Percentiles rank a stretch among this genome's conserved stretches.
Evolutionary conservation across 768 basidiomycete genomes (phyloP).

Genomic region (Cystofilobasidium capitatum): DNA sequence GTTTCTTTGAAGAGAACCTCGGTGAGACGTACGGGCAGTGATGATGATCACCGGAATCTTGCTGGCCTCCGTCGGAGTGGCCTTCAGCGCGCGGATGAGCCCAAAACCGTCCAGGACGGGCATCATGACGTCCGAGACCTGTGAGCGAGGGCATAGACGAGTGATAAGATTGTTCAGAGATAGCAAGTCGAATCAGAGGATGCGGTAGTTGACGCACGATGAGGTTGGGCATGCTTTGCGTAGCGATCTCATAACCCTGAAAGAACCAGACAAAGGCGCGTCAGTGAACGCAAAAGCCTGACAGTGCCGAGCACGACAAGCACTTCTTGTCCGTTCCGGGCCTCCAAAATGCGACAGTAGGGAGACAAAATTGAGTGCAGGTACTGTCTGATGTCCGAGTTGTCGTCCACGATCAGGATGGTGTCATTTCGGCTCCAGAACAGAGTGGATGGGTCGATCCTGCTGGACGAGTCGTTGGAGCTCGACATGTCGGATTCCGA

Average conservation of each 20-base stretch:
- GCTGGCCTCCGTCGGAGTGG: constrained; percentile 27
- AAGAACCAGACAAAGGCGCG: too few species aligned
- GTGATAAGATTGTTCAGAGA: too few species aligned
- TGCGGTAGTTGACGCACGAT: too few species aligned
- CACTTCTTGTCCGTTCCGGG: constrained; percentile 28
- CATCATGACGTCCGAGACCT: constrained; percentile 37
- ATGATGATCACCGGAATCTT: constrained; percentile 39
- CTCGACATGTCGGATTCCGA: constrained; percentile 27
- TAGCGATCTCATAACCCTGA: constrained; percentile 7
- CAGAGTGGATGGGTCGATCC: constrained; percentile 38
- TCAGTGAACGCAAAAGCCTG: not conserved
- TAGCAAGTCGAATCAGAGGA: too few species aligned
- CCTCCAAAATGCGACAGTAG: constrained; percentile 38
- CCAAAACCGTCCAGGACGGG: constrained; percentile 39
- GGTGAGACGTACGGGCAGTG: constrained; percentile 9
- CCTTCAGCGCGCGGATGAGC: constrained; percentile 35
- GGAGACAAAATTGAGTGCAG: constrained; percentile 35
- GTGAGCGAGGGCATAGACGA: too few species aligned
- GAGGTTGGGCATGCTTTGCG: constrained; percentile 33
- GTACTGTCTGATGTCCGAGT: constrained; percentile 20
- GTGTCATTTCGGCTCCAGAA: constrained; percentile 36
- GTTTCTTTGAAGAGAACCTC: not conserved
- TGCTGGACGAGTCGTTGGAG: constrained; percentile 32
- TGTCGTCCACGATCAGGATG: constrained; percentile 24
- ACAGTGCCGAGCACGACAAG: constrained; percentile 27